Percentiles rank a stretch among this genome's conserved stretches.
These are phyloP conservation scores for Lasiodiplodia hormozganensis DNA, from an alignment of 2,329 filamentous ascomycete genomes.

Conservation along the genomic window DNA sequence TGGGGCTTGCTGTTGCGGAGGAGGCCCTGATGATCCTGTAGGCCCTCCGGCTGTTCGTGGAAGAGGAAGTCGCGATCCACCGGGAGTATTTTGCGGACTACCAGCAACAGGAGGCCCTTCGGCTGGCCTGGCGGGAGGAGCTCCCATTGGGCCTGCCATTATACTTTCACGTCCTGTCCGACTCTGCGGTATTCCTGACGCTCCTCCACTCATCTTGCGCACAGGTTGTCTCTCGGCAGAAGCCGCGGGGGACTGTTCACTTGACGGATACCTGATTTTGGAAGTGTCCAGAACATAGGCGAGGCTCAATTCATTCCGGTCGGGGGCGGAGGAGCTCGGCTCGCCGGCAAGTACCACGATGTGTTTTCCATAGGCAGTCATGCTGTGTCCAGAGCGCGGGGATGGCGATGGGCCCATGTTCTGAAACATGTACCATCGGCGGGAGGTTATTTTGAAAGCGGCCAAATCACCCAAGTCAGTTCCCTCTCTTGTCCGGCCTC, in stretches of 20 bases:
- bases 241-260: slow-evolving; percentile 60
- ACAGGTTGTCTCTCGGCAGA: slow-evolving; percentile 40
- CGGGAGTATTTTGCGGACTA: slow-evolving; percentile 43
- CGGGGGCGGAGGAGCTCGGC: slow-evolving; percentile 83
- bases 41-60: slow-evolving; percentile 63
- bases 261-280: slow-evolving; percentile 91
- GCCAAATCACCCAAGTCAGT: slow-evolving; percentile 91
- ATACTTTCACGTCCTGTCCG: slow-evolving; percentile 54
- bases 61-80: slow-evolving; percentile 65
- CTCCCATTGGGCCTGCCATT: slow-evolving; percentile 40
- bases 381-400: slow-evolving; percentile 92
- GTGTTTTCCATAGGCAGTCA: slow-evolving; percentile 93
- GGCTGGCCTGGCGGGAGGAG: slow-evolving; percentile 21
- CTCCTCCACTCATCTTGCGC: slow-evolving; percentile 56
- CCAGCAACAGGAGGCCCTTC: slow-evolving; percentile 33
- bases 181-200: slow-evolving; percentile 48
- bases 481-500: slow-evolving; percentile 92
- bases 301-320: slow-evolving; percentile 83
- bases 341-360: slow-evolving; percentile 93
- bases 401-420: slow-evolving; percentile 98
- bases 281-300: slow-evolving; percentile 92
- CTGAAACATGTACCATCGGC: slow-evolving; percentile 98
- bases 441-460: slow-evolving; percentile 80
- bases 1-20: slow-evolving; percentile 69
- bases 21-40: slow-evolving; percentile 67